phyloP scores from a whole-genome alignment of 345 rosid genomes.

The Dipteronia sinensis region DNA sequence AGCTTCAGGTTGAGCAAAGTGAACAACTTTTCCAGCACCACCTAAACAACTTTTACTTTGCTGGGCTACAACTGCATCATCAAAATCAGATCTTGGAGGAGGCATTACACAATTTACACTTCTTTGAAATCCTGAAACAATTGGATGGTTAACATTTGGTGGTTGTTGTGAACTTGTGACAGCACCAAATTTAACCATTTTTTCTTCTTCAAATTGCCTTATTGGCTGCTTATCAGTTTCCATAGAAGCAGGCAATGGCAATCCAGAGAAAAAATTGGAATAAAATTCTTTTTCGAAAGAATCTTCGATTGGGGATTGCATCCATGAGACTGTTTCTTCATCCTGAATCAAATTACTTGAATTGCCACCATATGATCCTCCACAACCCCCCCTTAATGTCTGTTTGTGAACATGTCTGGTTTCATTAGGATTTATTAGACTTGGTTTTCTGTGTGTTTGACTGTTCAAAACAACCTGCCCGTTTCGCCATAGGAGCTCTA shows the following conservation, averaged over 20 bases:
- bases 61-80: slow-evolving; percentile 23
- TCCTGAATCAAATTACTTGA: slow-evolving; percentile 48
- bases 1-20: slow-evolving; percentile 25
- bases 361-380: slow-evolving; percentile 35
- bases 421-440: slow-evolving; percentile 25
- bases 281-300: slow-evolving; percentile 59
- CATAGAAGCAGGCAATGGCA: slow-evolving; percentile 32
- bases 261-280: slow-evolving; percentile 46
- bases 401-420: slow-evolving; percentile 29
- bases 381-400: slow-evolving; percentile 10
- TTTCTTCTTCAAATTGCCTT: slow-evolving; percentile 29
- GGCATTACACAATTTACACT: slow-evolving; percentile 29
- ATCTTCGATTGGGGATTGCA: slow-evolving; percentile 57
- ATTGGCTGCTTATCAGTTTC: slow-evolving; percentile 32
- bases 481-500: slow-evolving; percentile 69
- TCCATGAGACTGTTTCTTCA: slow-evolving; percentile 69
- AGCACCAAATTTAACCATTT: slow-evolving; percentile 24
- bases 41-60: slow-evolving; percentile 25
- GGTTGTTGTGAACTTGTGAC: slow-evolving; percentile 25
- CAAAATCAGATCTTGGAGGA: slow-evolving; percentile 46
- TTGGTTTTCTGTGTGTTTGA: slow-evolving; percentile 51
- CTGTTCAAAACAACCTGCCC: slow-evolving; percentile 65
- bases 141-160: slow-evolving; percentile 20
- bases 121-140: slow-evolving; percentile 24
- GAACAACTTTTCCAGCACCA: slow-evolving; percentile 29